A percentile compares a stretch with the other conserved stretches of the same genome.
Evolutionary conservation across 2,329 filamentous ascomycete genomes (phyloP).

Genomic region (Fusarium tuaranense): DNA sequence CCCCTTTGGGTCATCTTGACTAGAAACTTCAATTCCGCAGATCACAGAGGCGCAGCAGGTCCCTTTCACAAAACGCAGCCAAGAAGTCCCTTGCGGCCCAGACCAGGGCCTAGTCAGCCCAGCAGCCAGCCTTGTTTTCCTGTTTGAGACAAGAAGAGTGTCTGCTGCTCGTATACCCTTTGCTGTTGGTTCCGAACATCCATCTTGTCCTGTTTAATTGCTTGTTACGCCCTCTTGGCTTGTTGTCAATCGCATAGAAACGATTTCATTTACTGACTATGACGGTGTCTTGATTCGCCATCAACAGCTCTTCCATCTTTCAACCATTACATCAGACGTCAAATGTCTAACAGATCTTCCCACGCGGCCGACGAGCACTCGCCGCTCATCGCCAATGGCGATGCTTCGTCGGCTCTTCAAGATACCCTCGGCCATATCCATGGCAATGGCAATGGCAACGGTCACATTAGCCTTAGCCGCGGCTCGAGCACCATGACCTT

Average conservation of each 20-base stretch:
- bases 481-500: constrained; percentile 50
- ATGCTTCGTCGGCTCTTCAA: constrained; percentile 40
- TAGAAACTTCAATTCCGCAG: constrained; percentile 1
- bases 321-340: constrained; percentile 42
- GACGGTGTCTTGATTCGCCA: constrained; percentile 41
- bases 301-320: constrained; percentile 43
- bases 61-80: constrained; percentile 15
- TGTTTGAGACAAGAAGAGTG: constrained; percentile 15
- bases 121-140: constrained; percentile 25
- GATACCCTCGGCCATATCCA: constrained; percentile 28
- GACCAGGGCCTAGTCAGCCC: constrained; percentile 32
- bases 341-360: constrained; percentile 48
- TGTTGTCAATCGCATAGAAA: constrained; percentile 1
- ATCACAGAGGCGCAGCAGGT: constrained; percentile 30
- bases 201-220: constrained; percentile 8
- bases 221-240: constrained; percentile 15
- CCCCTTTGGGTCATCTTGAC: neutral
- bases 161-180: neutral
- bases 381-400: constrained; percentile 55
- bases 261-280: constrained; percentile 43
- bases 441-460: constrained; percentile 31
- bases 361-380: constrained; percentile 52
- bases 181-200: neutral
- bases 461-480: constrained; percentile 38
- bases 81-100: constrained; percentile 23